These are phyloP conservation scores for Russula earlei DNA, from an alignment of 768 basidiomycete genomes.

Conservation along the genomic window DNA sequence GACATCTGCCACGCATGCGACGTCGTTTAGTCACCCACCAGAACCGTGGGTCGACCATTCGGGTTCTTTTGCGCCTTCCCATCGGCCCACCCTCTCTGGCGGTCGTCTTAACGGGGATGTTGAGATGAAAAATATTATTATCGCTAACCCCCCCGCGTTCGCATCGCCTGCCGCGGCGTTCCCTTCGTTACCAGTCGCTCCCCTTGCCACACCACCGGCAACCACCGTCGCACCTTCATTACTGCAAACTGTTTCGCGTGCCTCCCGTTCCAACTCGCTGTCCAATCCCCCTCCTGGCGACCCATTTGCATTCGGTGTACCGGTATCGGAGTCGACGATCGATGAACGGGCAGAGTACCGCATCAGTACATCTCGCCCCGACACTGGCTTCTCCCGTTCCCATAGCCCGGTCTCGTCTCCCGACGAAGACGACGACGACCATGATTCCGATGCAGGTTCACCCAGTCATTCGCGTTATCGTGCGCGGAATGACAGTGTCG, in stretches of 20 bases:
- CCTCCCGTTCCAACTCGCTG: conserved; percentile 28
- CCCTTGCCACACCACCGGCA: conserved; percentile 16
- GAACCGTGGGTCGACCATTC: conserved; percentile 14
- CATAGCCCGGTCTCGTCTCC: conserved; percentile 24
- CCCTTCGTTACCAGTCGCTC: conserved; percentile 22
- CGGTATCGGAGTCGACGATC: conserved; percentile 20
- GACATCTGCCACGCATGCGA: conserved; percentile 22
- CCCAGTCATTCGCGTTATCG: conserved; percentile 22
- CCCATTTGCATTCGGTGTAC: conserved; percentile 26
- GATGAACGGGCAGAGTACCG: conserved; percentile 21
- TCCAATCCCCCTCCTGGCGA: conserved; percentile 22
- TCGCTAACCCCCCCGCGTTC: conserved; percentile 13
- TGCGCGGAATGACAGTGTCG: conserved; percentile 12
- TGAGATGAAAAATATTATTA: conserved; percentile 17
- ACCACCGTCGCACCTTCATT: conserved; percentile 15
- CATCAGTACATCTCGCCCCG: conserved; percentile 22
- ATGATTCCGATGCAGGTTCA: conserved; percentile 25
- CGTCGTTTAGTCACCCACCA: conserved; percentile 27
- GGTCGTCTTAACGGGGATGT: conserved; percentile 20
- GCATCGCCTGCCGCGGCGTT: conserved; percentile 27
- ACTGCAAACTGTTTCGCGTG: conserved; percentile 19
- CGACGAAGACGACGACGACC: conserved; percentile 30
- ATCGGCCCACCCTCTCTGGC: conserved; percentile 27
- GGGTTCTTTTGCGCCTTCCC: conserved; percentile 15
- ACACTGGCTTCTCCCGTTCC: conserved; percentile 21